A percentile compares a stretch with the other conserved stretches of the same genome.
phyloP scores from a whole-genome alignment of 805 yeast species.

The Dipodascus geniculatus region DNA sequence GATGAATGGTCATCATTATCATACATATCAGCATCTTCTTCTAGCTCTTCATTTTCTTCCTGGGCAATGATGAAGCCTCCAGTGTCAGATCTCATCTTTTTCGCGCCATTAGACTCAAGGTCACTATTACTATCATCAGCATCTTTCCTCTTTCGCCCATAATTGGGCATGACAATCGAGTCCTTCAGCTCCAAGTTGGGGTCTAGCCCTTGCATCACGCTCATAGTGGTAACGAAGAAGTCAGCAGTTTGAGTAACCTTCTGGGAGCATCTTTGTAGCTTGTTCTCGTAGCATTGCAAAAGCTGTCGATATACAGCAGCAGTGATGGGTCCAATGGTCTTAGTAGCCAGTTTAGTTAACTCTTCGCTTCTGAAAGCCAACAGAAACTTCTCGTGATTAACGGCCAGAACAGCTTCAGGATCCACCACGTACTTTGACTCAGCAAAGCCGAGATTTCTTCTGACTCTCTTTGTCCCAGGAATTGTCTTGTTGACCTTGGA shows the following conservation, averaged over 20 bases:
- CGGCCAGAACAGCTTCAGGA: constrained; percentile 33
- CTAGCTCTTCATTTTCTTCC: constrained; percentile 23
- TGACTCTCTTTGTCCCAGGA: background rate
- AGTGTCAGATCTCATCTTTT: constrained; percentile 22
- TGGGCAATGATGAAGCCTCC: constrained; percentile 13
- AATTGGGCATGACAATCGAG: constrained; percentile 9
- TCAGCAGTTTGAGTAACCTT: constrained; percentile 19
- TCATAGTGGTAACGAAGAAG: constrained; percentile 27
- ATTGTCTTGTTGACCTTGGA: constrained; percentile 1
- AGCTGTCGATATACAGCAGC: constrained; percentile 51
- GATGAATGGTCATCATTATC: constrained; percentile 13
- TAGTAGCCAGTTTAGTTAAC: constrained; percentile 48
- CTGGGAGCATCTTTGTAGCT: constrained; percentile 26
- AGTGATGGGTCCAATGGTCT: constrained; percentile 59
- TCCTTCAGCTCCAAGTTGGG: constrained; percentile 11
- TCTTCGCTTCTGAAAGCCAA: constrained; percentile 55
- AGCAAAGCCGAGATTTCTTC: background rate
- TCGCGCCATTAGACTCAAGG: constrained; percentile 10
- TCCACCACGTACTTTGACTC: constrained; percentile 7
- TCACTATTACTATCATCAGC: constrained; percentile 3
- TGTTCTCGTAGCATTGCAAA: constrained; percentile 45
- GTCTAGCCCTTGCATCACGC: constrained; percentile 19
- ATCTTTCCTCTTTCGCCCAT: constrained; percentile 6
- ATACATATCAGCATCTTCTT: constrained; percentile 23
- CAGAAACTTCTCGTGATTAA: constrained; percentile 56